A percentile compares a stretch with the other conserved stretches of the same genome.
Evolutionary conservation across 768 basidiomycete species (phyloP).

Genomic region (Leccinum rimulosum): DNA sequence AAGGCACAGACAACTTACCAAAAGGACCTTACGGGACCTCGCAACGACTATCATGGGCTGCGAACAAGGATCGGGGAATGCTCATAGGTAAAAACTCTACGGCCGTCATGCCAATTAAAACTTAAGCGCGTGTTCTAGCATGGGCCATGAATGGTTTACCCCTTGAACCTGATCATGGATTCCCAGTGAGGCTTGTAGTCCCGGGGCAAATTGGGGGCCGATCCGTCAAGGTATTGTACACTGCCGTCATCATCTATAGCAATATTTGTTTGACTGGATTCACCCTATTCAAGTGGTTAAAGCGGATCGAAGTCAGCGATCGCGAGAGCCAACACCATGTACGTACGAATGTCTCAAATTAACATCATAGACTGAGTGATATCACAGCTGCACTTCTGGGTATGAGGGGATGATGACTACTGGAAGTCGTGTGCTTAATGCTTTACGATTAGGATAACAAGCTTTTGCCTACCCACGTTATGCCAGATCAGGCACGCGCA

Average conservation of each 20-base stretch:
- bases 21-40: slow-evolving; percentile 61
- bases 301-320: slow-evolving; percentile 48
- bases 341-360: neutral
- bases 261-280: neutral
- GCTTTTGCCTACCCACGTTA: slow-evolving; percentile 51
- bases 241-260: neutral
- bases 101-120: neutral
- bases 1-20: slow-evolving; percentile 55
- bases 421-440: slow-evolving; percentile 2
- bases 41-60: slow-evolving; percentile 45
- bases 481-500: slow-evolving; percentile 49
- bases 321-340: slow-evolving; percentile 54
- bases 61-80: slow-evolving; percentile 47
- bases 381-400: slow-evolving; percentile 36
- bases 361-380: neutral
- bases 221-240: slow-evolving; percentile 38
- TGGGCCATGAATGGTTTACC: slow-evolving; percentile 63
- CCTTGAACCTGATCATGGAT: slow-evolving; percentile 63
- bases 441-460: slow-evolving; percentile 47
- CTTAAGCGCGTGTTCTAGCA: slow-evolving; percentile 16
- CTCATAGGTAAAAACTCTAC: slow-evolving; percentile 34
- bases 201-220: slow-evolving; percentile 64
- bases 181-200: slow-evolving; percentile 59
- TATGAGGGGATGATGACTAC: slow-evolving; percentile 4
- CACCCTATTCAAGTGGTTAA: slow-evolving; percentile 46